phyloP scores from a whole-genome alignment of 73 alveolate species.

The Uronychia binucleata region DNA sequence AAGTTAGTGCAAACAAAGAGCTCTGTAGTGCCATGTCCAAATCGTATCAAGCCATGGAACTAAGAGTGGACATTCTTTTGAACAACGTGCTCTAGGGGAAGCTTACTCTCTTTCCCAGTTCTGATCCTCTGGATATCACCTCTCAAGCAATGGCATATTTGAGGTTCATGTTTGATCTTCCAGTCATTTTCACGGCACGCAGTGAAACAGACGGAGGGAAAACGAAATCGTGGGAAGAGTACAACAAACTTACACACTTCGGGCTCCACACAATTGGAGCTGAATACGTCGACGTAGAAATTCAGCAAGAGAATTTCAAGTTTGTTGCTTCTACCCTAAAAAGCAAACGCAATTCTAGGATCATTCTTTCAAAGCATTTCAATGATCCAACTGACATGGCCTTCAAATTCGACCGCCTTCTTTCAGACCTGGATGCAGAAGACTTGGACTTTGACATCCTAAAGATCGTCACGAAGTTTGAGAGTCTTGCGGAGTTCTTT shows the following conservation, averaged over 20 bases:
- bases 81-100: not conserved
- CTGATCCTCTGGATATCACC: not conserved
- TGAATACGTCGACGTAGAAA: constrained; percentile 12
- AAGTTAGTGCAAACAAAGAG: not conserved
- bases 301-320: not conserved
- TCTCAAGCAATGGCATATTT: not conserved
- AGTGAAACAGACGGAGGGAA: constrained; percentile 9
- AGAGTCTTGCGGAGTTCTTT: not conserved
- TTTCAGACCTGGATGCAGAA: not conserved
- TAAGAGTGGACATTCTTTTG: constrained; percentile 19
- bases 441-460: not conserved
- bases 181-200: constrained; percentile 18
- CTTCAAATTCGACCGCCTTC: not conserved
- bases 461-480: constrained; percentile 8
- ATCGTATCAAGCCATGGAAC: constrained; percentile 14
- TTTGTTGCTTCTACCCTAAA: not conserved
- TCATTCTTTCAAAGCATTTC: not conserved
- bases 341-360: not conserved
- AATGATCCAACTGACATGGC: not conserved
- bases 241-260: not conserved
- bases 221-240: not conserved
- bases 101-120: not conserved
- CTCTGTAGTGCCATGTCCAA: not conserved
- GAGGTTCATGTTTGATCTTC: not conserved
- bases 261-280: not conserved